phyloP scores from a whole-genome alignment of 805 yeast species.

The Metschnikowia matae region DNA sequence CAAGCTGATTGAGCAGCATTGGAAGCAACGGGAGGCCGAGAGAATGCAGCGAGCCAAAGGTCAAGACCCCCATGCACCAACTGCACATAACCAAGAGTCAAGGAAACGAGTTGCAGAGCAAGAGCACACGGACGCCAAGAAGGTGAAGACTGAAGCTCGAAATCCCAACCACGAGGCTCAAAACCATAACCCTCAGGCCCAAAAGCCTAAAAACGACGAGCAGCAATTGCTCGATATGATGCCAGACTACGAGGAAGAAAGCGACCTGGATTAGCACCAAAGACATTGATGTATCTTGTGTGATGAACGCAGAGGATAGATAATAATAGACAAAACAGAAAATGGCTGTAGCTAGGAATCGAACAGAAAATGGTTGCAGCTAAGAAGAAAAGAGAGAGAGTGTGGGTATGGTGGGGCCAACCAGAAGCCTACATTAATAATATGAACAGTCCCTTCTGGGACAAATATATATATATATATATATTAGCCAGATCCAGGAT shows the following conservation, averaged over 20 bases:
- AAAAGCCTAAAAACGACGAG: not conserved
- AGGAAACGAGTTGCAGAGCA: constrained; percentile 8
- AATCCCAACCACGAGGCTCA: constrained; percentile 4
- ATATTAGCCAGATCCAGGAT: too few species aligned
- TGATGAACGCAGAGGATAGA: not conserved
- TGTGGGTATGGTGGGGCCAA: too few species aligned
- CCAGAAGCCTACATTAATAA: too few species aligned
- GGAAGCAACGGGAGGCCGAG: constrained; percentile 57
- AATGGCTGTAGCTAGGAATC: too few species aligned
- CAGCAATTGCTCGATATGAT: not conserved
- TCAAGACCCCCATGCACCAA: constrained; percentile 6
- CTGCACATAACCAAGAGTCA: constrained; percentile 6
- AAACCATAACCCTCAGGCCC: not conserved
- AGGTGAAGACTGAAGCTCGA: constrained; percentile 6
- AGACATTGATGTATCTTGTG: not conserved
- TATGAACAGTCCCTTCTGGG: too few species aligned
- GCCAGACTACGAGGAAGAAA: constrained; percentile 19
- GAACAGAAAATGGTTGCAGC: too few species aligned
- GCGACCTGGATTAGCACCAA: constrained; percentile 17
- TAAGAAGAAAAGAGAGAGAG: too few species aligned
- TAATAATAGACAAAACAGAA: not conserved
- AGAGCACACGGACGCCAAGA: constrained; percentile 4
- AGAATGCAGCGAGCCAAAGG: constrained; percentile 21
- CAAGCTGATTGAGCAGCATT: constrained; percentile 50
- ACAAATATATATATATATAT: too few species aligned